phyloP scores from a whole-genome alignment of 257 asterid genomes.

The Vinca minor region DNA sequence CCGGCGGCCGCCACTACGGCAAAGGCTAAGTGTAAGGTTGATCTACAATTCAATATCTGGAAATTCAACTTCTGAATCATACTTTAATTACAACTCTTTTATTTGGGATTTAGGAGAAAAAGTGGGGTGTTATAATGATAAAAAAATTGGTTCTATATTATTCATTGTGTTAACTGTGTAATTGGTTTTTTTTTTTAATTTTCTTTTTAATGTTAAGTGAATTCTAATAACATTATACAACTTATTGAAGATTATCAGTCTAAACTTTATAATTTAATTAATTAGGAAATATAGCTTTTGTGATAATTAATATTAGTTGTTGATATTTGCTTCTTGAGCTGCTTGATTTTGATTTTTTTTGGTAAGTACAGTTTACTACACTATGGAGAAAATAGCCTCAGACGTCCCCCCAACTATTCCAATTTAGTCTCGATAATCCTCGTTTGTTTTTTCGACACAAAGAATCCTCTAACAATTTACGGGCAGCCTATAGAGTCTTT shows the following conservation, averaged over 20 bases:
- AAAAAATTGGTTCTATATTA: neutral
- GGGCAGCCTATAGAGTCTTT: too few relatives aligned
- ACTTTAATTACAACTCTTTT: neutral
- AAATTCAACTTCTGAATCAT: constrained; percentile 50
- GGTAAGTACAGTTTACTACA: too few relatives aligned
- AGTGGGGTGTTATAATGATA: neutral
- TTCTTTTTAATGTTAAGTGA: neutral
- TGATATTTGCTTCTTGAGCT: neutral
- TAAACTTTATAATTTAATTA: neutral
- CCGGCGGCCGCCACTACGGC: constrained; percentile 40
- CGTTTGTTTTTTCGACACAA: too few relatives aligned
- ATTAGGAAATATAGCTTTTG: neutral
- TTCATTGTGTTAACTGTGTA: too few relatives aligned
- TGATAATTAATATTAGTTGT: neutral
- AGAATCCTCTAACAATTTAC: too few relatives aligned
- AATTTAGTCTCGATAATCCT: too few relatives aligned
- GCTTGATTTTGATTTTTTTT: too few relatives aligned
- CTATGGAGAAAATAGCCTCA: too few relatives aligned
- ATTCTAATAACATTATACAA: constrained; percentile 2
- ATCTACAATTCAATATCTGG: constrained; percentile 81
- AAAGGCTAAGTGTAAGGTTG: constrained; percentile 64
- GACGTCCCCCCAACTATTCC: too few relatives aligned
- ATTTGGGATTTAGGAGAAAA: neutral
- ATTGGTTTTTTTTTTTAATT: neutral
- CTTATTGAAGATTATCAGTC: neutral